phyloP scores from a whole-genome alignment of 495 filamentous ascomycete species.

The Penicillium flavigenum region DNA sequence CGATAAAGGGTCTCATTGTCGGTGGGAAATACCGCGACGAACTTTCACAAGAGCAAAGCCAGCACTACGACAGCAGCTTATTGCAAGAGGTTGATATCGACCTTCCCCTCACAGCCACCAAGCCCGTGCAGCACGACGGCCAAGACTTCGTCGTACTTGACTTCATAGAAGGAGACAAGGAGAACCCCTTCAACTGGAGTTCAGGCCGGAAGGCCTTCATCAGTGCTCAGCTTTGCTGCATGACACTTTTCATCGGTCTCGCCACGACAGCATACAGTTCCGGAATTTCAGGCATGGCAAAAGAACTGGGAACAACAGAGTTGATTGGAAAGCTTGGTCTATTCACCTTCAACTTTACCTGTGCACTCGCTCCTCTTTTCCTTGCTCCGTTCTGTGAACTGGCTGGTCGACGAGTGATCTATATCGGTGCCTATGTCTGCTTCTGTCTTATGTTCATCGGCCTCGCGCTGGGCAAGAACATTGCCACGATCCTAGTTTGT shows the following conservation, averaged over 20 bases:
- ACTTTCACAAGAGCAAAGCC: conserved; percentile 19
- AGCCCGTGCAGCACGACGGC: conserved; percentile 31
- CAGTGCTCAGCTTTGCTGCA: conserved; percentile 42
- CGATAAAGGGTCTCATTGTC: conserved; percentile 30
- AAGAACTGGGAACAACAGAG: conserved; percentile 35
- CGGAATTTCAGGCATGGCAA: conserved; percentile 40
- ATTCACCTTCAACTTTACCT: conserved; percentile 45
- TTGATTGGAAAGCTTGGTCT: conserved; percentile 44
- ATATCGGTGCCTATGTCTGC: conserved; percentile 39
- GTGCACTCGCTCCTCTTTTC: conserved; percentile 44
- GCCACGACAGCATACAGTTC: conserved; percentile 50
- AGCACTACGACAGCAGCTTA: conserved; percentile 26
- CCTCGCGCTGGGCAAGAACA: conserved; percentile 55
- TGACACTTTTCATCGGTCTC: conserved; percentile 51
- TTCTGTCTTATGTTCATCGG: conserved; percentile 47
- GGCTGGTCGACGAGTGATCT: conserved; percentile 41
- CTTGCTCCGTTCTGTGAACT: conserved; percentile 48
- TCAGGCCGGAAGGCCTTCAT: conserved; percentile 39
- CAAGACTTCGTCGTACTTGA: conserved; percentile 37
- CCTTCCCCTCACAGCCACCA: conserved; percentile 40
- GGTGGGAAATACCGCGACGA: conserved; percentile 36
- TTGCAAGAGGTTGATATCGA: conserved; percentile 44
- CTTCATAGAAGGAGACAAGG: conserved; percentile 39
- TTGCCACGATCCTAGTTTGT: conserved; percentile 65
- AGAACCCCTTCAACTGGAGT: conserved; percentile 52